Percentiles rank a stretch among this genome's conserved stretches.
Conservation (phyloP, 2,329 filamentous ascomycete species). For the Diaporthe sp. region DNA sequence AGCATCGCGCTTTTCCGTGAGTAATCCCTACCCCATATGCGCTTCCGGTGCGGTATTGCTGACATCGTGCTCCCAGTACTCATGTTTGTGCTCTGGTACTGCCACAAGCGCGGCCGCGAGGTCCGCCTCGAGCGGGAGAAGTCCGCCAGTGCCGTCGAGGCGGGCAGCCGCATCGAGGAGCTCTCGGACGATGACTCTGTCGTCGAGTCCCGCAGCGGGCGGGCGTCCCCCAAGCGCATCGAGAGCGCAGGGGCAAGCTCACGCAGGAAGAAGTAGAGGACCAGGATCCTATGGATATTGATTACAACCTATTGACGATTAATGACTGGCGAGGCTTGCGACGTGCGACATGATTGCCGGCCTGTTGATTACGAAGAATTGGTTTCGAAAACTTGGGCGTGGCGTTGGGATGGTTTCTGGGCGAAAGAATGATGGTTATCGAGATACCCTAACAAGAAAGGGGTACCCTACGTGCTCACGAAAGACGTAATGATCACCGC, state of each 20-base stretch:
- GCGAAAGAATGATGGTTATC: background rate
- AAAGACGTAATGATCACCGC: slow-evolving; percentile 4
- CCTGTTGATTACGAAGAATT: background rate
- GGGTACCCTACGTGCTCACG: slow-evolving; percentile 1
- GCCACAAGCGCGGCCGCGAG: slow-evolving; percentile 93
- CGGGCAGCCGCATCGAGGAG: slow-evolving; percentile 60
- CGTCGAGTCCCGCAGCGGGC: slow-evolving; percentile 34
- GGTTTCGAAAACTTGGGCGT: background rate
- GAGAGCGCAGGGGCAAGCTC: slow-evolving; percentile 23
- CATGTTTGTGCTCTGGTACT: slow-evolving; percentile 97
- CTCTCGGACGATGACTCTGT: slow-evolving; percentile 54
- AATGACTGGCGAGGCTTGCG: background rate
- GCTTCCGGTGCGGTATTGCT: background rate
- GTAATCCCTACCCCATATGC: slow-evolving; percentile 50
- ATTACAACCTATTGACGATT: background rate
- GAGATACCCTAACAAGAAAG: slow-evolving; percentile 1
- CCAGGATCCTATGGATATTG: background rate
- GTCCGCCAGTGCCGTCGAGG: slow-evolving; percentile 45
- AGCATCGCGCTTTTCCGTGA: slow-evolving; percentile 88
- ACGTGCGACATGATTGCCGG: background rate
- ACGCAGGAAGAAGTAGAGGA: slow-evolving; percentile 16
- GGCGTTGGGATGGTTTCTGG: slow-evolving; percentile 2
- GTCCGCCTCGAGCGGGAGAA: slow-evolving; percentile 77
- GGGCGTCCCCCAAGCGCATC: slow-evolving; percentile 27
- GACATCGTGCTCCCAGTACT: slow-evolving; percentile 69